Conservation (phyloP, 2,329 filamentous ascomycete genomes). For the Gnomoniopsis smithogilvyi region DNA sequence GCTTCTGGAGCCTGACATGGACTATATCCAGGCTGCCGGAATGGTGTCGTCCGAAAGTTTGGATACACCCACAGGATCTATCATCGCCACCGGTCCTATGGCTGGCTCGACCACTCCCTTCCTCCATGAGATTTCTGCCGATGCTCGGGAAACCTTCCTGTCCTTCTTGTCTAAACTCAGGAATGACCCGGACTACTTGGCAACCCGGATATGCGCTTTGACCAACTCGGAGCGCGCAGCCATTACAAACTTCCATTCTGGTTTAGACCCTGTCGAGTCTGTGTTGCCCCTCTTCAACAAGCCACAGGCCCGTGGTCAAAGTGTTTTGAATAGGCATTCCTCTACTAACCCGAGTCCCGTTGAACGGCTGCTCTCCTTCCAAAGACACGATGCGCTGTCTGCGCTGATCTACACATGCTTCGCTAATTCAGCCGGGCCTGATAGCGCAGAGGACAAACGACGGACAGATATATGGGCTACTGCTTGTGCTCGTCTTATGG, state of each 20-base stretch:
- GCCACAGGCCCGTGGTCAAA: slow-evolving; percentile 40
- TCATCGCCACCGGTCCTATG: slow-evolving; percentile 33
- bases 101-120: slow-evolving; percentile 51
- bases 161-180: slow-evolving; percentile 78
- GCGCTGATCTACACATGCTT: slow-evolving; percentile 86
- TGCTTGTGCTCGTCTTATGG: slow-evolving; percentile 78
- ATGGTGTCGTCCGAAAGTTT: slow-evolving; percentile 49
- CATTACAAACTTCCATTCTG: slow-evolving; percentile 74
- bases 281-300: slow-evolving; percentile 68
- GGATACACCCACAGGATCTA: slow-evolving; percentile 43
- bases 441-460: slow-evolving; percentile 76
- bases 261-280: slow-evolving; percentile 77
- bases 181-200: slow-evolving; percentile 84
- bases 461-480: slow-evolving; percentile 86
- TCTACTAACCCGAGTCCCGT: slow-evolving; percentile 57
- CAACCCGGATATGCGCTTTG: slow-evolving; percentile 74
- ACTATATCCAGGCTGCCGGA: slow-evolving; percentile 51
- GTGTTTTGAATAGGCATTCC: slow-evolving; percentile 24
- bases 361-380: slow-evolving; percentile 82
- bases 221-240: slow-evolving; percentile 72
- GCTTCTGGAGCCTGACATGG: slow-evolving; percentile 69
- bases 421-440: slow-evolving; percentile 77
- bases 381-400: slow-evolving; percentile 82
- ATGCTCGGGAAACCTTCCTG: slow-evolving; percentile 71
- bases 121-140: slow-evolving; percentile 70